Conservation (phyloP, 2,329 filamentous ascomycete genomes). For the Plenodomus lindquistii region DNA sequence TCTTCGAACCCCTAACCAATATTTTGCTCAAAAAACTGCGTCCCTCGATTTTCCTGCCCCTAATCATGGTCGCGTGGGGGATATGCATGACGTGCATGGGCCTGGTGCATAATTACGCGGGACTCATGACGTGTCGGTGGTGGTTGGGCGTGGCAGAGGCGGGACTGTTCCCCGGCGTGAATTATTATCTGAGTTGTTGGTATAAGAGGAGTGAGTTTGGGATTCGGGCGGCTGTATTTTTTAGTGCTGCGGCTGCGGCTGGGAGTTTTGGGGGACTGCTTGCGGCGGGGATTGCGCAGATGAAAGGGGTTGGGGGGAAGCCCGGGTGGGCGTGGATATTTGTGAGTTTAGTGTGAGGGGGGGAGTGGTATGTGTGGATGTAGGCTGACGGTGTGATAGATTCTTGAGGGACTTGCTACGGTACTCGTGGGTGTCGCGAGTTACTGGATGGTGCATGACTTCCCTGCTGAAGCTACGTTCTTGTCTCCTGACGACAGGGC, state of each 20-base stretch:
- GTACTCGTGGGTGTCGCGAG: conserved; percentile 65
- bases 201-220: conserved; percentile 80
- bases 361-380: no score
- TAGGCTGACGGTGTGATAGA: conserved; percentile 17
- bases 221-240: conserved; percentile 79
- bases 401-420: conserved; percentile 72
- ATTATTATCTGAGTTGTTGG: conserved; percentile 84
- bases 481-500: conserved; percentile 70
- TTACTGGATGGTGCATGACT: conserved; percentile 82
- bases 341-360: conserved; percentile 28
- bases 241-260: conserved; percentile 77
- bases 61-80: conserved; percentile 73
- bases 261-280: conserved; percentile 78
- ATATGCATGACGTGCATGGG: conserved; percentile 70
- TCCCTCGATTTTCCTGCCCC: conserved; percentile 78
- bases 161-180: conserved; percentile 67
- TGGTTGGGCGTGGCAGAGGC: conserved; percentile 76
- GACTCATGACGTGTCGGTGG: conserved; percentile 64
- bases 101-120: conserved; percentile 65
- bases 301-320: conserved; percentile 63
- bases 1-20: conserved; percentile 80
- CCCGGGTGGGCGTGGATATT: conserved; percentile 53
- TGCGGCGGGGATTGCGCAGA: conserved; percentile 70
- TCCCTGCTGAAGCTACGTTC: conserved; percentile 73
- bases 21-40: conserved; percentile 75